phyloP scores from a whole-genome alignment of 768 basidiomycete species.

The Mycena amicta region DNA sequence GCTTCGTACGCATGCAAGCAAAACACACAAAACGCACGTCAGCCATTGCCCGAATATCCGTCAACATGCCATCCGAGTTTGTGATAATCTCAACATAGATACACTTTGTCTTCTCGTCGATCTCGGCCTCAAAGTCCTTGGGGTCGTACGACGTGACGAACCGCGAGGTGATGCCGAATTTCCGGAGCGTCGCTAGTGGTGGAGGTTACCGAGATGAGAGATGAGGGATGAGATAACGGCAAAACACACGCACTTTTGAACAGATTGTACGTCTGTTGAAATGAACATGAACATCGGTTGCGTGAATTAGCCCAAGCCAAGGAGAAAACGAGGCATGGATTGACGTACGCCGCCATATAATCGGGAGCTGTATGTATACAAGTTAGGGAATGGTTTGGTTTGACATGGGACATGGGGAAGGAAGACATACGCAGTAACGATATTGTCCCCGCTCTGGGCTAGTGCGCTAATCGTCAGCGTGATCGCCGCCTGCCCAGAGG shows the following conservation, averaged over 20 bases:
- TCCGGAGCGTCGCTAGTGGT: conserved; percentile 39
- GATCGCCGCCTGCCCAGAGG: conserved; percentile 56
- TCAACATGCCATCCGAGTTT: conserved; percentile 54
- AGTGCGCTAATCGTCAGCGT: conserved; percentile 45
- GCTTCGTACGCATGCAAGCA: background rate
- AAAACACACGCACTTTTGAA: background rate
- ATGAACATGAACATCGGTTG: background rate
- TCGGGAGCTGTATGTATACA: background rate
- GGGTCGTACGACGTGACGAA: conserved; percentile 46
- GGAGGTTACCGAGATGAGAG: background rate
- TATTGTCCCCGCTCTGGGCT: conserved; percentile 53
- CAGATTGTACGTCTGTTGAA: background rate
- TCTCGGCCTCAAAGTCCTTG: conserved; percentile 42
- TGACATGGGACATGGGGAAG: background rate
- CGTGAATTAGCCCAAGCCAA: too few species aligned
- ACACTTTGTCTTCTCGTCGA: conserved; percentile 55
- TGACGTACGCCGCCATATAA: background rate
- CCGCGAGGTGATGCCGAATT: conserved; percentile 42
- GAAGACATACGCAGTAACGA: conserved; percentile 46
- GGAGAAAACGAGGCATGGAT: background rate
- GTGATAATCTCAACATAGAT: conserved; percentile 56
- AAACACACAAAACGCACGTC: conserved; percentile 33
- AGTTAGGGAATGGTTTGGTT: background rate
- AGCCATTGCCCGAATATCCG: conserved; percentile 48
- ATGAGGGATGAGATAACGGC: background rate